These are phyloP conservation scores for Lipomyces sp. DNA, from an alignment of 805 yeast species.

Conservation along the genomic window DNA sequence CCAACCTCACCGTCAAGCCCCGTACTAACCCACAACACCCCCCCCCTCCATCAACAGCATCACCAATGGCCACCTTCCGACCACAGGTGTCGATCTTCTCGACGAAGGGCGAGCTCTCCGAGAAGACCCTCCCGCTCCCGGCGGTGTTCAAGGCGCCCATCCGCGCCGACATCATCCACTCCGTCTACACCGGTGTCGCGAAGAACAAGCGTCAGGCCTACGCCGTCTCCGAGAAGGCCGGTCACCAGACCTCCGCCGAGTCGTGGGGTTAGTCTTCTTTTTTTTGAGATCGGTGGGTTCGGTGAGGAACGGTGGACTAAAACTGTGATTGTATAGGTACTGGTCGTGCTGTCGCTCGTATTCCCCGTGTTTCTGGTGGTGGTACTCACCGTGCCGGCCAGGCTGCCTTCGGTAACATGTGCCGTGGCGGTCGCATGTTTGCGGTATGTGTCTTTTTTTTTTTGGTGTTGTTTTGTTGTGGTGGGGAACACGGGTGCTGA, in stretches of 20 bases:
- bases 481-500: background rate
- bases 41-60: background rate
- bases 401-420: constrained; percentile 99
- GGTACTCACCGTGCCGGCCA: constrained; percentile 99
- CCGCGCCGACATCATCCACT: constrained; percentile 98
- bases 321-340: constrained; percentile 46
- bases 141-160: constrained; percentile 99
- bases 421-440: constrained; percentile 99
- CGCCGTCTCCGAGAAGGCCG: constrained; percentile 99
- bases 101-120: constrained; percentile 80
- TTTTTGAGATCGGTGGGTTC: background rate
- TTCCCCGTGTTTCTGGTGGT: constrained; percentile 99
- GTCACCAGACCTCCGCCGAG: constrained; percentile 99
- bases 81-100: constrained; percentile 78
- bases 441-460: no score
- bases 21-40: background rate
- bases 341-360: constrained; percentile 99
- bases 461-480: background rate
- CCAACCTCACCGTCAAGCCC: background rate
- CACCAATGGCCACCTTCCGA: constrained; percentile 25
- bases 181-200: constrained; percentile 97
- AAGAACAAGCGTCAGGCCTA: constrained; percentile 99
- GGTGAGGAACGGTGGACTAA: background rate
- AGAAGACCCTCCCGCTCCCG: constrained; percentile 87
- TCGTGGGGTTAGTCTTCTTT: constrained; percentile 72